Percentiles rank a stretch among this genome's conserved stretches.
phyloP scores from a whole-genome alignment of 1,284 basidiomycete genomes.

The Chondrostereum purpureum region DNA sequence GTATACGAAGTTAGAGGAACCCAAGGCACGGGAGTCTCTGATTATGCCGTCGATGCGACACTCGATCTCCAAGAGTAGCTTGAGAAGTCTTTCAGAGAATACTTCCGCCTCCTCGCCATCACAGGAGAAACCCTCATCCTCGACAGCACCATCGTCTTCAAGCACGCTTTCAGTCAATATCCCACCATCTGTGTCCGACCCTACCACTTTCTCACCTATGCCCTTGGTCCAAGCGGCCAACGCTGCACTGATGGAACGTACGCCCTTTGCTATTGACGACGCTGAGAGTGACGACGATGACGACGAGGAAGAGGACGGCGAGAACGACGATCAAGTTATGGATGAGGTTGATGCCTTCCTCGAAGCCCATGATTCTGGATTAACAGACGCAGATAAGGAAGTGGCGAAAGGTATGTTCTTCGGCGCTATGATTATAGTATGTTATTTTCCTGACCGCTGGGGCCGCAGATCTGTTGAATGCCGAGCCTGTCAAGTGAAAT shows the following conservation, averaged over 20 bases:
- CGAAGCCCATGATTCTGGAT: conserved; percentile 82
- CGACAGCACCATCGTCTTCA: conserved; percentile 27
- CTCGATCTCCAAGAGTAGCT: conserved; percentile 49
- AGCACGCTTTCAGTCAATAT: conserved; percentile 29
- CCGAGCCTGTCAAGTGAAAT: conserved; percentile 53
- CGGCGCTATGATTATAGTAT: no score
- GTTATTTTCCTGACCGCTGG: no score
- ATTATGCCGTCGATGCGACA: conserved; percentile 64
- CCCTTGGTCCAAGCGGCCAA: conserved; percentile 73
- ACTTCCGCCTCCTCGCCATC: no score
- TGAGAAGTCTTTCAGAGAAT: conserved; percentile 24
- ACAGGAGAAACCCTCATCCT: conserved; percentile 15
- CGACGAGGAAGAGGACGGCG: conserved; percentile 54
- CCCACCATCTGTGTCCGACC: conserved; percentile 24
- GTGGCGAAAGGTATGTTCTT: conserved; percentile 61
- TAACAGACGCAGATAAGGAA: conserved; percentile 80
- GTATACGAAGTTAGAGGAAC: conserved; percentile 76
- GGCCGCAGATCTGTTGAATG: conserved; percentile 60
- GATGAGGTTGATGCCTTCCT: conserved; percentile 93
- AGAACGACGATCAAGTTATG: conserved; percentile 70
- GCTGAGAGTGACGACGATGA: conserved; percentile 74
- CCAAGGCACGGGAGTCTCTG: conserved; percentile 82
- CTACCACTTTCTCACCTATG: conserved; percentile 25
- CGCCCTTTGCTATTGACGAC: conserved; percentile 91
- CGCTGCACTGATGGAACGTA: conserved; percentile 82